Base-by-base conservation (phyloP, 78 protist genomes). In the Capsaspora owczarzaki region DNA sequence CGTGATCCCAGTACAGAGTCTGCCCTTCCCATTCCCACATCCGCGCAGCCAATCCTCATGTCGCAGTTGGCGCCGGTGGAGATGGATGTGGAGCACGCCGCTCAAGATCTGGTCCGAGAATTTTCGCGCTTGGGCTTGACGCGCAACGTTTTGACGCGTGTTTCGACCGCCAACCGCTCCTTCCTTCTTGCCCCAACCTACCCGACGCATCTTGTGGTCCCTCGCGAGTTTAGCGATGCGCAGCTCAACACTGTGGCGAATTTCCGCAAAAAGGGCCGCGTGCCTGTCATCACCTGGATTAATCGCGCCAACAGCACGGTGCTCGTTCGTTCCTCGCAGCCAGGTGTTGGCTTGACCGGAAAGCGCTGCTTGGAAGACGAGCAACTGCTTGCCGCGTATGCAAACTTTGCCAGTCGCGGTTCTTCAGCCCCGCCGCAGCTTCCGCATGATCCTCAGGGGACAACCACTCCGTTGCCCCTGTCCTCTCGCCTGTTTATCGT, bases 301-400 rank as follows among this genome's bases (percentile, higher is more conserved):
- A 56, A 76, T 46, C 80, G 61, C 8, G 16, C 42, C 47, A 76
- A 12, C 49, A 6, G 37, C 5, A 23, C 80, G 29, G 22, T 35
- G 46, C 31, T 78, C 27, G 19, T 43, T 3, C 74, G 82, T 10
- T 78, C 66, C 75, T 22, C 40, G 27, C 82, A 78, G 31, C 82
- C 82, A 29, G 16, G 46, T 8, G 82, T 60, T 1, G 82, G 82
- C n/a, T 25, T 78, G 61, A 3, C 63, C 37, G 63, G 75, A 29
- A 60, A 78, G 53, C 77, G 77, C 14, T 78, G 82, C 46, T 19
- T 2, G 51, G 82, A 49, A 6, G 82, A 78, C 70, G 77, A 78
- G 75, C n/a, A 8, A 23, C 33, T 78, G 47, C 25, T 78, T 2
- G 1, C 16, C n/a, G 74, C 41, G 43, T 20, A 76, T 35, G 80